phyloP scores from a whole-genome alignment of 139 green algal genomes.

The Micromonas pusilla region DNA sequence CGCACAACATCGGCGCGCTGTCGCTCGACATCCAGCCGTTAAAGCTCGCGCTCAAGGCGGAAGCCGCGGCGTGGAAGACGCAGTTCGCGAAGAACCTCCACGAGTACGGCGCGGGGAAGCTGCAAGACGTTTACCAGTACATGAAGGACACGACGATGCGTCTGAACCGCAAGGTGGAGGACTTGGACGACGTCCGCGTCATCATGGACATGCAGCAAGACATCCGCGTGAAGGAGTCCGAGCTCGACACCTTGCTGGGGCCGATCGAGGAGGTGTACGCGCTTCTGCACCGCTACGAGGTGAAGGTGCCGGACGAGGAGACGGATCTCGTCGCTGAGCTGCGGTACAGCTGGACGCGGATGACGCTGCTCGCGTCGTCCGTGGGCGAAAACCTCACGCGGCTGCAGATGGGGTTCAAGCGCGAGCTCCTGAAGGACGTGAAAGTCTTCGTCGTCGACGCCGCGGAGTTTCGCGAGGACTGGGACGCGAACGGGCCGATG shows the following conservation, averaged over 20 bases:
- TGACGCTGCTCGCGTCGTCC: slow-evolving; percentile 47
- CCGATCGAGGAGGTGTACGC: slow-evolving; percentile 67
- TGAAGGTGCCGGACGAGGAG: slow-evolving; percentile 23
- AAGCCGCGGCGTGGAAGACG: slow-evolving; percentile 83
- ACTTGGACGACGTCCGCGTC: slow-evolving; percentile 74
- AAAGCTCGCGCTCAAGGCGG: slow-evolving; percentile 71
- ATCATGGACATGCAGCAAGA: slow-evolving; percentile 63
- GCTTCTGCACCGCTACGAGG: slow-evolving; percentile 52
- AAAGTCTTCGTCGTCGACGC: slow-evolving; percentile 21
- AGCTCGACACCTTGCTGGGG: slow-evolving; percentile 67
- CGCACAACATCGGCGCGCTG: slow-evolving; percentile 81
- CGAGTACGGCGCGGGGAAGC: slow-evolving; percentile 65
- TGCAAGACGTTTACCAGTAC: slow-evolving; percentile 75
- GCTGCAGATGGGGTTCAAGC: slow-evolving; percentile 58
- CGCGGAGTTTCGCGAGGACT: slow-evolving; percentile 25
- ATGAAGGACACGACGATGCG: slow-evolving; percentile 73
- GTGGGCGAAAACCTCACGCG: slow-evolving; percentile 57
- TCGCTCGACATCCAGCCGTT: slow-evolving; percentile 74
- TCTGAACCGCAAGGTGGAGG: slow-evolving; percentile 71
- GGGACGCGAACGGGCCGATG: slow-evolving; percentile 34
- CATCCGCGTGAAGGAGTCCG: slow-evolving; percentile 53
- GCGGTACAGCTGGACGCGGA: slow-evolving; percentile 31
- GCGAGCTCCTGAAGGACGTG: slow-evolving; percentile 62
- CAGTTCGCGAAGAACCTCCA: slow-evolving; percentile 89
- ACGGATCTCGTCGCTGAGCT: not conserved